Conservation (phyloP, 352 stramenopile genomes). For the Pythium aristosporum region DNA sequence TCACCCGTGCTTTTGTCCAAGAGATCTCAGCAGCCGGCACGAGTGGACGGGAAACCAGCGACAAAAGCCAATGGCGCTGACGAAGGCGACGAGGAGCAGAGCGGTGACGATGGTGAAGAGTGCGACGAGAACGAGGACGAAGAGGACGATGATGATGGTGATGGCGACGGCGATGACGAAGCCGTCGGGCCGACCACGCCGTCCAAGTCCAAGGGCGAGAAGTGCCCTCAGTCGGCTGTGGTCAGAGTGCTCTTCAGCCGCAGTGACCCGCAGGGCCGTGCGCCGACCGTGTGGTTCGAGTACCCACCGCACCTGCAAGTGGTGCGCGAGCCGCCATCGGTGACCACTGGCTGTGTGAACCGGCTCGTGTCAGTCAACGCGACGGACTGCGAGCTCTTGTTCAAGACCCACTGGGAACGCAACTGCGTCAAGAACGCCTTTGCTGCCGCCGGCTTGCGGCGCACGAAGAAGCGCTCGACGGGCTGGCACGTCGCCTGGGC, state of each 20-base stretch:
- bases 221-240: constrained; percentile 34
- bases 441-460: constrained; percentile 61
- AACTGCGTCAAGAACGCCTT: constrained; percentile 94
- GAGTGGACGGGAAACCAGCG: neutral
- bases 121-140: constrained; percentile 42
- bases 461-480: constrained; percentile 58
- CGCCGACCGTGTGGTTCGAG: constrained; percentile 87
- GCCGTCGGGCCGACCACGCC: constrained; percentile 5
- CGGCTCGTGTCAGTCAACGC: constrained; percentile 42
- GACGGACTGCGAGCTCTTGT: constrained; percentile 48
- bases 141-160: constrained; percentile 41
- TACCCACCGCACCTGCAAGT: constrained; percentile 75
- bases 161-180: constrained; percentile 33
- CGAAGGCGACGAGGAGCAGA: neutral
- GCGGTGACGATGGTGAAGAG: constrained; percentile 28
- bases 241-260: constrained; percentile 63
- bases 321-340: constrained; percentile 30
- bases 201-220: constrained; percentile 30
- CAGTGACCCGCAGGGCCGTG: constrained; percentile 38
- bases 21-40: neutral
- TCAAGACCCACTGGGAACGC: constrained; percentile 89
- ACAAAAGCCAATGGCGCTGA: neutral
- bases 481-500: constrained; percentile 64
- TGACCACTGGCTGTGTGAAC: constrained; percentile 3
- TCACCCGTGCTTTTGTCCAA: neutral